Conservation (phyloP, 202 grass and related monocot species). For the Saccharum hybrid region DNA sequence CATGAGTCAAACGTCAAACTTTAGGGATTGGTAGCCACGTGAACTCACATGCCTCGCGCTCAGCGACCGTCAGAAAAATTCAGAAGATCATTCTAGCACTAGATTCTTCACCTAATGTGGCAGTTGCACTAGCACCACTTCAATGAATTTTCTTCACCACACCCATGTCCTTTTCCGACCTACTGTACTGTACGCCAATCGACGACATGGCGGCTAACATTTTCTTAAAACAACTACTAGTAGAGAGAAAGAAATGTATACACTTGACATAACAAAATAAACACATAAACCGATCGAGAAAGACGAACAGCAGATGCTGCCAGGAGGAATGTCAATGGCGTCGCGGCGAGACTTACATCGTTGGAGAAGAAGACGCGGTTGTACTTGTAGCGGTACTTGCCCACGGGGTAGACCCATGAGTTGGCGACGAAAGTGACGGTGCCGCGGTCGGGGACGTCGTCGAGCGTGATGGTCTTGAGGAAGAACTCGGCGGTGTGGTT, state of each 20-base stretch:
- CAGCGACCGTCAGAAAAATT: neutral
- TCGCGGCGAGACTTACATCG: slow-evolving; percentile 29
- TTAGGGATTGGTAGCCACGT: neutral
- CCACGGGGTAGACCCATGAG: slow-evolving; percentile 72
- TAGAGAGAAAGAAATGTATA: neutral
- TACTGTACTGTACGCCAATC: neutral
- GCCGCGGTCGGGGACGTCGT: slow-evolving; percentile 55
- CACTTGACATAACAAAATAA: neutral
- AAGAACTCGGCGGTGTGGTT: slow-evolving; percentile 66
- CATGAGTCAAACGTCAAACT: too few relatives aligned
- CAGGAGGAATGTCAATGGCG: neutral
- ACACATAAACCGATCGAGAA: neutral
- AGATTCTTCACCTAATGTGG: neutral
- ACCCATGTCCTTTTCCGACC: slow-evolving; percentile 1
- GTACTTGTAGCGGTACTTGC: slow-evolving; percentile 58
- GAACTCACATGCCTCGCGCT: neutral
- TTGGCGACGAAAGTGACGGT: slow-evolving; percentile 68
- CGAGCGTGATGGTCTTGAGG: slow-evolving; percentile 71
- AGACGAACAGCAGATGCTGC: neutral
- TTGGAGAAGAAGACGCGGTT: slow-evolving; percentile 76
- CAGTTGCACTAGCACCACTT: neutral
- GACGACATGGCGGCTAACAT: neutral
- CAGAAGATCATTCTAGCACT: neutral
- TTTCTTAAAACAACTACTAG: neutral
- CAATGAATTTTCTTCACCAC: slow-evolving; percentile 5